phyloP scores from a whole-genome alignment of 2,329 filamentous ascomycete species.

The Piedraia hortae region DNA sequence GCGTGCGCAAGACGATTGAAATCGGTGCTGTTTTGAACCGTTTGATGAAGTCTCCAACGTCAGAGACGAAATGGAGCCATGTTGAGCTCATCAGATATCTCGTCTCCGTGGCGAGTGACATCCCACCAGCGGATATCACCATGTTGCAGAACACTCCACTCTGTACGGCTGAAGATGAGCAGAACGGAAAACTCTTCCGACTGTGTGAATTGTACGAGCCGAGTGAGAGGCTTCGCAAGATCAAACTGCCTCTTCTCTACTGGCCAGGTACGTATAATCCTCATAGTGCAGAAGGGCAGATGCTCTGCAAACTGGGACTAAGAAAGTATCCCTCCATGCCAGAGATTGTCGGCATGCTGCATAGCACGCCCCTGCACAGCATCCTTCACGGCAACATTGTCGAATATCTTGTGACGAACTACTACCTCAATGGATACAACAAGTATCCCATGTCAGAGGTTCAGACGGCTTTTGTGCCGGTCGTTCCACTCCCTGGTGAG shows the following conservation, averaged over 20 bases:
- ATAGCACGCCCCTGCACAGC: slow-evolving; percentile 26
- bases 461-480: slow-evolving; percentile 30
- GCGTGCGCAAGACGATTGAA: slow-evolving; percentile 86
- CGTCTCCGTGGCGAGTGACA: slow-evolving; percentile 67
- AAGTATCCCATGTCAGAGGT: slow-evolving; percentile 28
- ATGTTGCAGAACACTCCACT: slow-evolving; percentile 54
- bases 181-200: slow-evolving; percentile 27
- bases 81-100: slow-evolving; percentile 87
- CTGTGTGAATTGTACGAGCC: slow-evolving; percentile 64
- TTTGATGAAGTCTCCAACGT: slow-evolving; percentile 29
- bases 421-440: slow-evolving; percentile 50
- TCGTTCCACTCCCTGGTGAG: slow-evolving; percentile 39
- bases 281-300: slow-evolving; percentile 43
- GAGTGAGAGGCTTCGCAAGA: slow-evolving; percentile 35
- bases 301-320: slow-evolving; percentile 47
- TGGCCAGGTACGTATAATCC: slow-evolving; percentile 50
- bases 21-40: slow-evolving; percentile 79
- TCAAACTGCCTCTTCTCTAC: slow-evolving; percentile 50
- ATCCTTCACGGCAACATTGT: slow-evolving; percentile 42
- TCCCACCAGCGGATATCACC: slow-evolving; percentile 54
- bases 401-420: slow-evolving; percentile 57
- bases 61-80: slow-evolving; percentile 51
- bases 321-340: slow-evolving; percentile 39
- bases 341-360: slow-evolving; percentile 56
- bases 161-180: slow-evolving; percentile 41